Percentiles rank a stretch among this genome's conserved stretches.
Conservation (phyloP, 352 stramenopile species). For the Detonula confervacea region DNA sequence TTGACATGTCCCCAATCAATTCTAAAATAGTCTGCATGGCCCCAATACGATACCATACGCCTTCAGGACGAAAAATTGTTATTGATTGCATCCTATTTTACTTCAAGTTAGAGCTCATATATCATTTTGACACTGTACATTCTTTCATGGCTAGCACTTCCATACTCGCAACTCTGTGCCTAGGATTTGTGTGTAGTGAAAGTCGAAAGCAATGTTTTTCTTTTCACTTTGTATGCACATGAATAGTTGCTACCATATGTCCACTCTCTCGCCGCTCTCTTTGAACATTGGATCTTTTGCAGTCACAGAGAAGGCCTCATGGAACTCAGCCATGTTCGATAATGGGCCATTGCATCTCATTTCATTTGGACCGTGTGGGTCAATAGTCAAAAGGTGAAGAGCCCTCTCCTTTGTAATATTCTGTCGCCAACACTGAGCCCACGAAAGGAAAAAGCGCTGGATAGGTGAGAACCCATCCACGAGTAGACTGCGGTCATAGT, state of each 20-base stretch:
- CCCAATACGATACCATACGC: too few relatives aligned
- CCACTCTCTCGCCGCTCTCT: conserved; percentile 63
- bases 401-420: conserved; percentile 83
- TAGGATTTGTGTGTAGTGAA: too few relatives aligned
- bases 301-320: conserved; percentile 79
- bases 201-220: too few relatives aligned
- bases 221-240: too few relatives aligned
- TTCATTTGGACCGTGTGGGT: conserved; percentile 85
- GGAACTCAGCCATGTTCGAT: conserved; percentile 87
- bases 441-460: conserved; percentile 86
- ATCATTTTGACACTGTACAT: too few relatives aligned
- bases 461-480: conserved; percentile 83
- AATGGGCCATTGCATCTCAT: conserved; percentile 84
- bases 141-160: too few relatives aligned
- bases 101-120: too few relatives aligned
- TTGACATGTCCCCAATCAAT: too few relatives aligned
- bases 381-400: conserved; percentile 84
- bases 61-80: too few relatives aligned
- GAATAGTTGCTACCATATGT: conserved; percentile 84
- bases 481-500: conserved; percentile 55
- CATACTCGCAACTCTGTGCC: too few relatives aligned
- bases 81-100: too few relatives aligned
- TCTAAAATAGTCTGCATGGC: too few relatives aligned
- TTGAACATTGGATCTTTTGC: conserved; percentile 82
- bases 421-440: conserved; percentile 85